Base-by-base conservation (phyloP, 2,329 filamentous ascomycete species). In the Aaosphaeria pasadenensis region DNA sequence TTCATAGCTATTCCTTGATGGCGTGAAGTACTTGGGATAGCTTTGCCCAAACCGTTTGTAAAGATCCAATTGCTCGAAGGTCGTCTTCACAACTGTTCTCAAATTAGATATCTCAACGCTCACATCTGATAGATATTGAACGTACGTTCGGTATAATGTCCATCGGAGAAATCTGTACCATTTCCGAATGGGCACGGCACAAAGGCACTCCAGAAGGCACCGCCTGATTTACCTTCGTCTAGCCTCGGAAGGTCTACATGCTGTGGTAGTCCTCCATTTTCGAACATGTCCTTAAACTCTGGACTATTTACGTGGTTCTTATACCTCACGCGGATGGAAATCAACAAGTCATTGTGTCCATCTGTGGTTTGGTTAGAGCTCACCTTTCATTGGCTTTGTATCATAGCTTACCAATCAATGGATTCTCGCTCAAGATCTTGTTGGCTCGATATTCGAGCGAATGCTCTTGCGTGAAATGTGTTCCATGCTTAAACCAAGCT, bases 151-250 rank as follows among this genome's bases (percentile, higher is more conserved):
- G 80, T 81, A 63, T 91, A 91, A 61, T 84, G 87, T 45, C 78
- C 80, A 59, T 91, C 81, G 0, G 86, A 87, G 62, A 89, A 91
- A 69, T 95, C 84, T 4, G 79, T 79, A 42, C 82, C 83, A 60
- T 92, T 83, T 5, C 62, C 62, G 9, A 49, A 28, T 0, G 91
- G 91, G 63, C 91, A 96, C 0, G 82, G 82, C 38, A 87, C 83
- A 60, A 80, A 97, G 7, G 94, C 89, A 64, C 87, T 91, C 92
- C 91, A 96, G 67, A 96, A 96, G n/a, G 88, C 85, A 47, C 91
- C 92, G 36, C 91, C 91, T 53, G 86, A 83, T 56, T 79, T 77
- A 1, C 91, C 91, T 43, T 82, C 70, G 33, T 81, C 77, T 42
- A 96, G 77, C 5, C 91, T 83, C 1, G 87, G 85, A 6, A 96